A percentile compares a stretch with the other conserved stretches of the same genome.
These are phyloP conservation scores for Chrysosporium queenslandicum DNA, from an alignment of 2,329 filamentous ascomycete genomes.

Conservation along the genomic window DNA sequence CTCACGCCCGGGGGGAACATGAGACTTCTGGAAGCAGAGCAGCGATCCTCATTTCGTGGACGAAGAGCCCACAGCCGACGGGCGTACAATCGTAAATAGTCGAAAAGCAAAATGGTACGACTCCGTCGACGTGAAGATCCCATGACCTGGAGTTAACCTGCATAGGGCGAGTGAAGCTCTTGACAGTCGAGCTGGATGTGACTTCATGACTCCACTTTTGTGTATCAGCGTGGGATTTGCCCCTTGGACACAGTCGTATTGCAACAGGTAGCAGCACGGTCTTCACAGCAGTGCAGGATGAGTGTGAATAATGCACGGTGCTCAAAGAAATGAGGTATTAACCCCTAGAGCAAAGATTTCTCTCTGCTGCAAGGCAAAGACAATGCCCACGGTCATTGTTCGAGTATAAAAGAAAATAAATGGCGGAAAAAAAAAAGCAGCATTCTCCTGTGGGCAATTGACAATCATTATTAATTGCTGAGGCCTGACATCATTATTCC, in stretches of 20 bases:
- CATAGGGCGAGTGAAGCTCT: neutral
- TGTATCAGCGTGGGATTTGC: neutral
- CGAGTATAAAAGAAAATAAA: too few species aligned
- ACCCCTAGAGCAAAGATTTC: neutral
- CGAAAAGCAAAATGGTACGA: neutral
- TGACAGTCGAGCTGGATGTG: neutral
- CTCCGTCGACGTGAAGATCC: neutral
- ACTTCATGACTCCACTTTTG: slow-evolving; percentile 4
- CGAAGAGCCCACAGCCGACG: too few species aligned
- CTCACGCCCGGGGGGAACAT: neutral
- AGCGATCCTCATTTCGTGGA: neutral
- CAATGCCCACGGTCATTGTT: too few species aligned
- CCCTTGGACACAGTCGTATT: neutral
- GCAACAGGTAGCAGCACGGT: too few species aligned
- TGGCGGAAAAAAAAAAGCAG: neutral
- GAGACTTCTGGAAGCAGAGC: neutral
- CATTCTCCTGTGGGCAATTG: neutral
- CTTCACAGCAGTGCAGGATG: too few species aligned
- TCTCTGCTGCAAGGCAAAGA: too few species aligned
- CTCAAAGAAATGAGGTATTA: neutral
- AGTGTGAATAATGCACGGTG: neutral
- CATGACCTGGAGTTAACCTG: neutral
- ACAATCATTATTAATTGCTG: neutral
- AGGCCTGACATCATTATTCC: slow-evolving; percentile 4
- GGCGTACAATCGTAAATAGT: too few species aligned